Evolutionary conservation across 1,284 basidiomycete genomes (phyloP).

Genomic region (Neolentinus lepideus): DNA sequence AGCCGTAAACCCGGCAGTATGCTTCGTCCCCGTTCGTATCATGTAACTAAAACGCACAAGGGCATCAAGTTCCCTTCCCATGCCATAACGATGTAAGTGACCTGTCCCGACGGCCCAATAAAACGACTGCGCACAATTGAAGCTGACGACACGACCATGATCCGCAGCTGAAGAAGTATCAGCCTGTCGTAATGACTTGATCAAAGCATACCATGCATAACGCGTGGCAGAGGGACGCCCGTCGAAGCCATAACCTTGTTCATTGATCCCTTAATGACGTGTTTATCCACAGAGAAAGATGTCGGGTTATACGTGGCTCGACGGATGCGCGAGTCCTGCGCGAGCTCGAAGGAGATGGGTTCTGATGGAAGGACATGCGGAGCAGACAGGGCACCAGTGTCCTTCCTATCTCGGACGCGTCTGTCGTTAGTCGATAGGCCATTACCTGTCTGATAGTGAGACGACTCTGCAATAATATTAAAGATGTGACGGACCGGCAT

Average conservation of each 20-base stretch:
- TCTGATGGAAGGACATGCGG: slow-evolving; percentile 15
- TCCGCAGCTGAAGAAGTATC: not conserved
- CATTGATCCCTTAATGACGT: slow-evolving; percentile 48
- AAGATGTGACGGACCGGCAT: slow-evolving; percentile 34
- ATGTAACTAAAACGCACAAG: not conserved
- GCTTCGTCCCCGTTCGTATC: not conserved
- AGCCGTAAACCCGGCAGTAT: not conserved
- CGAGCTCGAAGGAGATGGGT: slow-evolving; percentile 26
- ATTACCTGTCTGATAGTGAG: slow-evolving; percentile 8
- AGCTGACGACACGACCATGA: not conserved
- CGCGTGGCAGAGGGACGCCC: not conserved
- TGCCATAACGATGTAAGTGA: not conserved
- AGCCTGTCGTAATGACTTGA: not conserved
- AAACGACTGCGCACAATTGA: not conserved
- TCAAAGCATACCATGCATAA: not conserved
- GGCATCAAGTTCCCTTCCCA: not conserved
- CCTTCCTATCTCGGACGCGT: not conserved
- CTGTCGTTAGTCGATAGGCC: not conserved
- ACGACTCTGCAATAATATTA: slow-evolving; percentile 4
- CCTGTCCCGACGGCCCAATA: not conserved
- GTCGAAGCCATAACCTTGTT: slow-evolving; percentile 23
- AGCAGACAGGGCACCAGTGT: not conserved
- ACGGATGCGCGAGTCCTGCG: slow-evolving; percentile 32
- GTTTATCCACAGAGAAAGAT: slow-evolving; percentile 34
- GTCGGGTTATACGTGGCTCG: slow-evolving; percentile 29